Base-by-base conservation (phyloP, 1,284 basidiomycete species). In the Microbotryomycetes sp. region DNA sequence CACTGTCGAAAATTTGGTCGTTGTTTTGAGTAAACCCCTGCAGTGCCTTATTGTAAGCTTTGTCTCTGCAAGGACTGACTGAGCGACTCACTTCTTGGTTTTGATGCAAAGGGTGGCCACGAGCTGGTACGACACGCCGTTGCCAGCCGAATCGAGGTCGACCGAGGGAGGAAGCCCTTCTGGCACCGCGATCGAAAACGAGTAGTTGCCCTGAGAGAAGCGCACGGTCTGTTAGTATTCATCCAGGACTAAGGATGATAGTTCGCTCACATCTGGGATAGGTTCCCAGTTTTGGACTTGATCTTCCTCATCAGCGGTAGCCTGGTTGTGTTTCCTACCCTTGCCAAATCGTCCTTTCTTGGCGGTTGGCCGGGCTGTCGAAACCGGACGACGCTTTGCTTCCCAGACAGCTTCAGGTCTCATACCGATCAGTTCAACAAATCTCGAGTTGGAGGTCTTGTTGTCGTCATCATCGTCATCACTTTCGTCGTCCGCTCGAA, bases 391-490 rank as follows among this genome's bases (percentile, higher is more conserved):
- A 42, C 19, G 36, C 36, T 42, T 42, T 42, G 60, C 60, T 42
- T 59, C 49, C 66, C 63, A 67, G 1, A 65, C 49, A 36, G 56
- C 54, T 14, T 25, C 36, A n/a, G 65, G 65, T 6, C 65, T 63
- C 6, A 29, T 60, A 5, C 65, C 65, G 31, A 67, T 67, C 29
- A 67, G 32, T 46, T 67, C 66, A 31, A 65, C 62, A 29, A 49
- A 63, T 30, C 42, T 47, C 0, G 31, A 46, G 2, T 58, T 57
- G 3, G 30, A 25, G 32, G 55, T 57, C 42, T 19, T 32, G 26
- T 56, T 46, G 6, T 23, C 48, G 2, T 23, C 28, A 6, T 25
- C 32, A 3, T 45, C 15, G 4, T 23, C 19, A 46, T 28, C 29
- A 0, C 22, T 3, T 36, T 51, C 36, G 31, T 26, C 19, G n/a